Evolutionary conservation across 257 asterid genomes (phyloP), one percentile per base, ranked within the genome.

Genomic region (Gardenia jasminoides): DNA sequence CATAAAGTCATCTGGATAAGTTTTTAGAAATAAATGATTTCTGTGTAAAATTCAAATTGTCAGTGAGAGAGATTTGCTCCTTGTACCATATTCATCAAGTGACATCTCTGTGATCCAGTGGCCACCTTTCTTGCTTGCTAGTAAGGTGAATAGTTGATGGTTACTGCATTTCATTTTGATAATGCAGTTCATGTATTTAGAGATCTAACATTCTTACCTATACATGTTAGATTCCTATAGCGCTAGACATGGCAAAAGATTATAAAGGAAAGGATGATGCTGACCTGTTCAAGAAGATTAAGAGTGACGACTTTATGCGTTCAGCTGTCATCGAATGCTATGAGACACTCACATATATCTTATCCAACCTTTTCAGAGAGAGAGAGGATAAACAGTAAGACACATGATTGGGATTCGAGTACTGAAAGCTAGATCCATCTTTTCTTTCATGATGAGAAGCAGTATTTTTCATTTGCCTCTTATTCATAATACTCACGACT

Each of bases 41-140:
- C 48, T 44, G 69, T 67, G 61, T 70, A 78, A 46, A 72, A 67
- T 69, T 82, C 61, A 62, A 84, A 41, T 84, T 76, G 75, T 77
- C 87, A 96, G 99, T 87, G 99, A 96, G 85, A 91, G 90, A 84
- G 90, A 96, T 81, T 84, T 96, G 88, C 95, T 96, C 82, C 97
- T 96, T 70, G 98, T 96, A 77, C 99, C 98, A 54, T 96, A 89
- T 91, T 83, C 96, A 66, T 91, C 97, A 44, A 89, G 92, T 85
- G 97, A 91, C 52, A 91, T 96, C 72, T 81, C 95, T 68, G 98
- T 96, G 61, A 93, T 96, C 86, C 99, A 96, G 88, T 93, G 98
- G 99, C 99, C 99, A 78, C 99, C 99, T 70, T 96, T 96, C 90
- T 87, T 96, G 89, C 97, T 96, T 67, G 97, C 99, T 76, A 96